Conservation (phyloP, 352 stramenopile species). For the Saprolegnia diclina region DNA sequence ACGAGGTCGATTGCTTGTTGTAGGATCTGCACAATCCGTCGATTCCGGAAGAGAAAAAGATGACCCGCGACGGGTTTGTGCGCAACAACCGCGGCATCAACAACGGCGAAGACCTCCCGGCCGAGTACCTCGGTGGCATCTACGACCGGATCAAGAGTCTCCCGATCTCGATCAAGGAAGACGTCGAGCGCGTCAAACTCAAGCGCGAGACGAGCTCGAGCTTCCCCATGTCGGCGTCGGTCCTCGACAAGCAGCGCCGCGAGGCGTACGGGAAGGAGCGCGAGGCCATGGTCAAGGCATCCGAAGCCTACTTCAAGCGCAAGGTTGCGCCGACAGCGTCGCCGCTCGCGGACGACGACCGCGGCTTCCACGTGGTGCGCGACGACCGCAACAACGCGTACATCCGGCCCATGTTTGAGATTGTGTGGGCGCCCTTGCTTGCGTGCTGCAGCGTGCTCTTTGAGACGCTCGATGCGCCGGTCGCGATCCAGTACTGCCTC, state of each 20-base stretch:
- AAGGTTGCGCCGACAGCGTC: constrained; percentile 10
- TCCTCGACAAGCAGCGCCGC: constrained; percentile 41
- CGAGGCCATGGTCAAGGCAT: constrained; percentile 65
- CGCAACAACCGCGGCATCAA: constrained; percentile 97
- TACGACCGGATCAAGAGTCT: constrained; percentile 95
- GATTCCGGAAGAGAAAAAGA: constrained; percentile 95
- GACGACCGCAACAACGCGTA: constrained; percentile 65
- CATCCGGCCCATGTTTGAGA: constrained; percentile 97
- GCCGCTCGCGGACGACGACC: constrained; percentile 12
- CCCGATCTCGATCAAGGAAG: constrained; percentile 96
- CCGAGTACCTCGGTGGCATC: constrained; percentile 90
- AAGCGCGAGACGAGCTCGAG: constrained; percentile 9
- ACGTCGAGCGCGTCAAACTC: constrained; percentile 71
- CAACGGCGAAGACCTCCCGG: constrained; percentile 91
- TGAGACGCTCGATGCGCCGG: constrained; percentile 89
- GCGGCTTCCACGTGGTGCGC: constrained; percentile 55
- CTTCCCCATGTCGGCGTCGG: constrained; percentile 4
- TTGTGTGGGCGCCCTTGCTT: constrained; percentile 96
- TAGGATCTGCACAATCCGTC: constrained; percentile 98
- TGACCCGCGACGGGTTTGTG: constrained; percentile 96
- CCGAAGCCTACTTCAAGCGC: constrained; percentile 65
- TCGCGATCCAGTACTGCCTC: constrained; percentile 91
- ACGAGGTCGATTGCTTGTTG: background rate
- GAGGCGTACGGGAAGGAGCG: constrained; percentile 81
- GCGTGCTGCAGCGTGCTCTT: constrained; percentile 96